Base-by-base conservation (phyloP, 192 early-diverging fungal species). In the Podila horticola region DNA sequence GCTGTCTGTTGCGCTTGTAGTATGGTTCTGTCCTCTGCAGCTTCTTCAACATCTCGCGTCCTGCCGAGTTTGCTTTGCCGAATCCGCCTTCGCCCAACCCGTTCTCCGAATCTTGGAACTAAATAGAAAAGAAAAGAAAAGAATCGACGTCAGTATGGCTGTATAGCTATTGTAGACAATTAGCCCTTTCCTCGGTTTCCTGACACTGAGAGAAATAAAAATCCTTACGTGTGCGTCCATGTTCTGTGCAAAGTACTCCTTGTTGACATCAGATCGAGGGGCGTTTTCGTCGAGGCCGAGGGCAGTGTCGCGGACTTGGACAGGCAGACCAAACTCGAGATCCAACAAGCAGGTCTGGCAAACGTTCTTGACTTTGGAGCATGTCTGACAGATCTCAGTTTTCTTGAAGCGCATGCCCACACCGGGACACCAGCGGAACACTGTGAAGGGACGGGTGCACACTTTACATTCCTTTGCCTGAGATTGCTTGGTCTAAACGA, bases 261-360 rank as follows among this genome's bases (percentile, higher is more conserved):
- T 87, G 87, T 99, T 99, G 70, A 95, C 89, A 67, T 96, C 94
- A 4, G 92, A 93, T 22, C 83, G 82, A 26, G 98, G 98, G 62
- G 96, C 93, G 38, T 86, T 86, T 71, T 93, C 90, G 38, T 92
- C 90, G 49, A 94, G 84, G 24, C 92, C 85, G 29, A 98, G 82
- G 15, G 96, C 93, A 5, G 93, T 86, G 73, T 99, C 98, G 66
- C 98, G 88, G 24, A 97, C 97, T 82, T 97, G 96, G 7, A 95
- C 92, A 20, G 97, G 97, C 62, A 99, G 84, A 49, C 93, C 94
- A 77, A 92, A 95, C 79, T 98, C 94, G n/a, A 98, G 88, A 86
- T 99, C 97, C 51, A 98, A 84, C 20, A 98, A 85, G 76, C 98
- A 99, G 9, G 97, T 97, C 75, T 99, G 98, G 67, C 98, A 99